phyloP scores from a whole-genome alignment of 306 rosid species.

The Ammopiptanthus mongolicus region DNA sequence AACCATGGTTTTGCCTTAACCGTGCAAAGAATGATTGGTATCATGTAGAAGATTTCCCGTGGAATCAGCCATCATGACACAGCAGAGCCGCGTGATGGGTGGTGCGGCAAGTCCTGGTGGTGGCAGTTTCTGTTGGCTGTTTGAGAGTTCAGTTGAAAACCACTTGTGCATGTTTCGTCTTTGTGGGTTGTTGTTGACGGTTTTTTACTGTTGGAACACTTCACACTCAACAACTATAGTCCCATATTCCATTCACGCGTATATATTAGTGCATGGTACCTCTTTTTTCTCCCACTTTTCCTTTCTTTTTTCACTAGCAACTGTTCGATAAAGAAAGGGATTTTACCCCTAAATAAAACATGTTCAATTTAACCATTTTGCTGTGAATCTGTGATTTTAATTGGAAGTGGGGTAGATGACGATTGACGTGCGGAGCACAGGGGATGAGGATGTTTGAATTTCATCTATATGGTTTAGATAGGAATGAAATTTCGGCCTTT shows the following conservation, averaged over 20 bases:
- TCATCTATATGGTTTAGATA: constrained; percentile 14
- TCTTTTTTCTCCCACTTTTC: not conserved
- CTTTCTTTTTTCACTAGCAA: not conserved
- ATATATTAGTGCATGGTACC: not conserved
- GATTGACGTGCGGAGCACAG: not conserved
- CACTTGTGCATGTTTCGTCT: constrained; percentile 28
- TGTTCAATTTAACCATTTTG: too few species aligned
- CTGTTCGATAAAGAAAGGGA: too few species aligned
- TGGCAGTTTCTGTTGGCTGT: constrained; percentile 15
- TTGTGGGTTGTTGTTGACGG: constrained; percentile 3
- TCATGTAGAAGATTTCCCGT: not conserved
- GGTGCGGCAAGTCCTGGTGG: constrained; percentile 30
- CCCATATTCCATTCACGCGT: not conserved
- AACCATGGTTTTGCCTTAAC: not conserved
- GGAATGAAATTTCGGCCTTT: constrained; percentile 1
- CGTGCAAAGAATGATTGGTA: not conserved
- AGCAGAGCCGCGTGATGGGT: constrained; percentile 26
- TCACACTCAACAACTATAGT: not conserved
- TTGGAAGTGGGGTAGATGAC: not conserved
- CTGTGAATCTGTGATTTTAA: not conserved
- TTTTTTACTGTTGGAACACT: constrained; percentile 30
- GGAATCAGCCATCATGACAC: constrained; percentile 8
- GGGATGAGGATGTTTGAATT: not conserved
- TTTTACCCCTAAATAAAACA: not conserved
- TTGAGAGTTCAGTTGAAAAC: constrained; percentile 22